phyloP scores from a whole-genome alignment of 2,329 filamentous ascomycete genomes.

The Gaeumannomyces tritici region DNA sequence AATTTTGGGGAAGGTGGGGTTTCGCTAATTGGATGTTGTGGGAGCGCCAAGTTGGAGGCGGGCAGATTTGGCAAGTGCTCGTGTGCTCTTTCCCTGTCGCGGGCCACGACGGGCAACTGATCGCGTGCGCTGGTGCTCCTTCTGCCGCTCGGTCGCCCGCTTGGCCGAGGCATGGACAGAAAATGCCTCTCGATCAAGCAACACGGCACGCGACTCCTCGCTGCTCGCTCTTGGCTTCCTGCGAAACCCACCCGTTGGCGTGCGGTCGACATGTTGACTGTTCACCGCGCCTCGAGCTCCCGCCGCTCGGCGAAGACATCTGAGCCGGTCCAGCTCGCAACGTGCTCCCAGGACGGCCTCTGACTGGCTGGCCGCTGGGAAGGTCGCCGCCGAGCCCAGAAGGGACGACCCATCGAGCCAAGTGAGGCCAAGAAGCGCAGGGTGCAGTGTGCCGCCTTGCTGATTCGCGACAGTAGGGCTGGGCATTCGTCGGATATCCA shows the following conservation, averaged over 20 bases:
- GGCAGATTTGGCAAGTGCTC: not conserved
- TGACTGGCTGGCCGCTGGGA: not conserved
- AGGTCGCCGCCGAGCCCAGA: not conserved
- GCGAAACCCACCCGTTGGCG: not conserved
- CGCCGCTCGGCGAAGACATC: not conserved
- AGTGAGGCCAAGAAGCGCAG: not conserved
- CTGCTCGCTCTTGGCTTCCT: not conserved
- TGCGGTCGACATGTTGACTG: not conserved
- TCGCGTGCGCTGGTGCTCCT: not conserved
- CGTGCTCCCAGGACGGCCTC: not conserved
- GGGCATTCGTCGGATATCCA: not conserved
- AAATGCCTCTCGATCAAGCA: not conserved
- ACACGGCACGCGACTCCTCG: not conserved
- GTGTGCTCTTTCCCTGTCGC: not conserved
- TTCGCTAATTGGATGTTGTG: too few species aligned
- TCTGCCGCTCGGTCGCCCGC: not conserved
- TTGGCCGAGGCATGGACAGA: not conserved
- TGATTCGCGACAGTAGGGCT: not conserved
- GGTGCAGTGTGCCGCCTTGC: not conserved
- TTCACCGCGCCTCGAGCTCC: not conserved
- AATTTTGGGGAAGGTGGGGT: too few species aligned
- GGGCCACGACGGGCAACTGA: not conserved
- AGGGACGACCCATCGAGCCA: not conserved
- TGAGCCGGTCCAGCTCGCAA: not conserved
- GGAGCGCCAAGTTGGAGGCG: too few species aligned